Conservation (phyloP, 805 yeast species). For the Pichia eremophila region DNA sequence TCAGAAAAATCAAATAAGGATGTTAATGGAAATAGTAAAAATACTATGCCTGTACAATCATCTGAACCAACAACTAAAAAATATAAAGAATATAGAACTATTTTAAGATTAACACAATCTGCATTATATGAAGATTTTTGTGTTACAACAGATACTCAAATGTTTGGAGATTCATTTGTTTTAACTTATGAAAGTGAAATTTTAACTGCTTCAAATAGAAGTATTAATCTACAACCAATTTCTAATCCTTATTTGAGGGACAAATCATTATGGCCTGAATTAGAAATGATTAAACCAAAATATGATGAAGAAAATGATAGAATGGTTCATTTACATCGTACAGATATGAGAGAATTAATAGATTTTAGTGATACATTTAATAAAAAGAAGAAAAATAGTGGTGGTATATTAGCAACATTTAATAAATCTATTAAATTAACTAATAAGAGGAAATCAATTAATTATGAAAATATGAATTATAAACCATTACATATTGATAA, state of each 20-base stretch:
- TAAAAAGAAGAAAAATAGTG: neutral
- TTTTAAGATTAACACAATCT: constrained; percentile 71
- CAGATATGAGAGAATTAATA: constrained; percentile 25
- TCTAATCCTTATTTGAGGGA: constrained; percentile 53
- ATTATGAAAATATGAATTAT: constrained; percentile 21
- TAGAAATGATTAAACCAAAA: constrained; percentile 34
- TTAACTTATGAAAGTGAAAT: constrained; percentile 84
- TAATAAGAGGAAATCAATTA: constrained; percentile 15
- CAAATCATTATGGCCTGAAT: constrained; percentile 35
- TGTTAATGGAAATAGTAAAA: neutral
- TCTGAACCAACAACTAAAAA: constrained; percentile 19
- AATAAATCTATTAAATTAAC: neutral
- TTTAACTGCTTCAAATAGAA: constrained; percentile 66
- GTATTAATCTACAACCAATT: constrained; percentile 65
- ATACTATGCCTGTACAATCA: neutral
- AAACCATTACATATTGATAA: constrained; percentile 52
- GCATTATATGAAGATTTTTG: constrained; percentile 80
- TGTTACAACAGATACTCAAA: constrained; percentile 68
- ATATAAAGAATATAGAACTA: constrained; percentile 69
- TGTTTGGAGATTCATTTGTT: constrained; percentile 72
- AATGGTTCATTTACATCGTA: constrained; percentile 30
- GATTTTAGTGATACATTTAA: neutral
- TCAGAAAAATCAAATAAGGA: too few relatives aligned
- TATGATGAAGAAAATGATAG: constrained; percentile 24
- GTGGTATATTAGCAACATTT: neutral